Evolutionary conservation across 495 filamentous ascomycete genomes (phyloP), one percentile per base, ranked within the genome.

Genomic region (Penicillium turbatum): DNA sequence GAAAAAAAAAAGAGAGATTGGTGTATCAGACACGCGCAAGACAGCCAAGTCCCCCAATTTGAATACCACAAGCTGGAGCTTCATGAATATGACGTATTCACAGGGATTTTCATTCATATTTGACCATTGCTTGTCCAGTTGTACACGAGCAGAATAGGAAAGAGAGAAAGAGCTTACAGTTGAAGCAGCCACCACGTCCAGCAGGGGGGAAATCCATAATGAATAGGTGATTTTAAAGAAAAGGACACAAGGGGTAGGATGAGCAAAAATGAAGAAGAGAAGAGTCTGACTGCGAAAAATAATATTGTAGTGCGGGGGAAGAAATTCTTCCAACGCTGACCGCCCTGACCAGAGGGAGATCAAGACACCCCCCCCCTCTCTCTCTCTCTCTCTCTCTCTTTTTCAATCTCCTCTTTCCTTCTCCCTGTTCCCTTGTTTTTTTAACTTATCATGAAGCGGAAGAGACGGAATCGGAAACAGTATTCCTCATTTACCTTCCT

Each of bases 131-230:
- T 52, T 50, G 44, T 30, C 24, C 48, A 56, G 45, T 44, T n/a
- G n/a, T n/a, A n/a, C n/a, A n/a, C 45, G 49, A 51, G 56, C 24
- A 16, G 16, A 45, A 41, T 44, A 41, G 52, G 55, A 42, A 53
- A 51, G 54, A 58, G 52, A 88, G 21, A 2, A 4, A 24, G 21
- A 24, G 21, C 86, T 75, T 70, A 90, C 86, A 90, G 75, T 90
- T 90, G 77, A 87, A 90, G 77, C 87, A 90, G 53, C 80, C 85
- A 68, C 86, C 84, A 58, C 76, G 78, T 70, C 74, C 72, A 58
- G 66, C 58, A 63, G 61, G 74, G 61, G 61, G 74, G 56, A 66
- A 74, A 53, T 79, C 77, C 79, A 81, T 81, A 55, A 59, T 77
- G 62, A 59, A 42, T 30, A 42, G n/a, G 19, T 31, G 5, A 5